phyloP scores from a whole-genome alignment of 1,139 yeast species.

The Geotrichum bryndzae region DNA sequence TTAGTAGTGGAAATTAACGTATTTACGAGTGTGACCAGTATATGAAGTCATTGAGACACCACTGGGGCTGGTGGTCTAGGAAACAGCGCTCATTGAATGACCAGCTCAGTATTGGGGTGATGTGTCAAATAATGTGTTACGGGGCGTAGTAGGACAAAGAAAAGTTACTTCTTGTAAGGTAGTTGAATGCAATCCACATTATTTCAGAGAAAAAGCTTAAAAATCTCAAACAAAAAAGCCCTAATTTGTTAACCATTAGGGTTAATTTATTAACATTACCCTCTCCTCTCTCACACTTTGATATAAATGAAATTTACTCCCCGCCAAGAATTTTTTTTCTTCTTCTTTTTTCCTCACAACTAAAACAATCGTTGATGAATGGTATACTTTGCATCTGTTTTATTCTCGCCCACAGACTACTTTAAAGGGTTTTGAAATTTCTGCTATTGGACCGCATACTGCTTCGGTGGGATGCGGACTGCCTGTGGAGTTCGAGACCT shows the following conservation, averaged over 20 bases:
- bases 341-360: conserved; percentile 11
- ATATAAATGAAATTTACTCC: not conserved
- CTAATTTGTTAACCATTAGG: not conserved
- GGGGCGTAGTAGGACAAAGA: not conserved
- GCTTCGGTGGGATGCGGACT: not conserved
- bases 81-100: not conserved
- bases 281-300: not conserved
- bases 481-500: not conserved
- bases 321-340: not conserved
- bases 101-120: not conserved
- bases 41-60: not conserved
- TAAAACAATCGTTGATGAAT: conserved; percentile 15
- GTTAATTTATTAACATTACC: not conserved
- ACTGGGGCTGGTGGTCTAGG: not conserved
- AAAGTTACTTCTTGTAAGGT: not conserved
- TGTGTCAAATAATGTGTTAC: not conserved
- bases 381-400: conserved; percentile 15
- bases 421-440: conserved; percentile 1
- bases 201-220: not conserved
- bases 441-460: not conserved
- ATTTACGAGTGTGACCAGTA: not conserved
- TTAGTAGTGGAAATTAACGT: not conserved
- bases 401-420: conserved; percentile 12
- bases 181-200: not conserved
- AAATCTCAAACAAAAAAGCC: not conserved